Evolutionary conservation across 108 stramenopile species (phyloP).

Genomic region (Seminavis robusta): DNA sequence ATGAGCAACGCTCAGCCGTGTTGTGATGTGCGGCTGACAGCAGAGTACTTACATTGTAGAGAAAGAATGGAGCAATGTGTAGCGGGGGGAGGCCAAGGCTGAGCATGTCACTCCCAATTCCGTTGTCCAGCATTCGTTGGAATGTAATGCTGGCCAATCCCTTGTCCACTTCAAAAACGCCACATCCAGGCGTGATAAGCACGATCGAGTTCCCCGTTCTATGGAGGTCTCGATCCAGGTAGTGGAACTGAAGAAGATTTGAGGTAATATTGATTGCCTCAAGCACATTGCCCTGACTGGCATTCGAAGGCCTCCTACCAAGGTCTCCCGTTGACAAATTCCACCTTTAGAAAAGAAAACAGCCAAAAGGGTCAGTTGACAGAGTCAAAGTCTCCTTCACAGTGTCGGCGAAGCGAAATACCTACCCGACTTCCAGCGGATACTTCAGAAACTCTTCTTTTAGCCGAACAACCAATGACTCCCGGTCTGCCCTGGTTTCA

Average conservation of each 20-base stretch:
- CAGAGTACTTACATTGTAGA: conserved; percentile 59
- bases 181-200: conserved; percentile 91
- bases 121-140: conserved; percentile 99
- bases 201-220: conserved; percentile 95
- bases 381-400: too few species aligned
- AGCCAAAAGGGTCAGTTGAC: too few species aligned
- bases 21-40: neutral
- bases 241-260: conserved; percentile 95
- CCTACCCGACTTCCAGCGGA: conserved; percentile 67
- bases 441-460: conserved; percentile 89
- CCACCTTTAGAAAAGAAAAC: too few species aligned
- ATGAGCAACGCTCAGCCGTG: too few species aligned
- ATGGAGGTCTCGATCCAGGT: conserved; percentile 90
- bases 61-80: conserved; percentile 96
- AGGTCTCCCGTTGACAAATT: conserved; percentile 36
- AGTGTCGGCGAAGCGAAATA: too few species aligned
- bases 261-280: conserved; percentile 98
- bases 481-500: conserved; percentile 76
- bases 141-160: conserved; percentile 92
- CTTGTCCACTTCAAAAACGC: conserved; percentile 92
- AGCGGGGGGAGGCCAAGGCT: conserved; percentile 92
- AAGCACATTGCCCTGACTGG: conserved; percentile 93
- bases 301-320: conserved; percentile 65
- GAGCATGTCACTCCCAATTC: conserved; percentile 98
- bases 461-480: conserved; percentile 67